phyloP scores from a whole-genome alignment of 2,329 filamentous ascomycete species.

The Alternaria novae-zelandiae region DNA sequence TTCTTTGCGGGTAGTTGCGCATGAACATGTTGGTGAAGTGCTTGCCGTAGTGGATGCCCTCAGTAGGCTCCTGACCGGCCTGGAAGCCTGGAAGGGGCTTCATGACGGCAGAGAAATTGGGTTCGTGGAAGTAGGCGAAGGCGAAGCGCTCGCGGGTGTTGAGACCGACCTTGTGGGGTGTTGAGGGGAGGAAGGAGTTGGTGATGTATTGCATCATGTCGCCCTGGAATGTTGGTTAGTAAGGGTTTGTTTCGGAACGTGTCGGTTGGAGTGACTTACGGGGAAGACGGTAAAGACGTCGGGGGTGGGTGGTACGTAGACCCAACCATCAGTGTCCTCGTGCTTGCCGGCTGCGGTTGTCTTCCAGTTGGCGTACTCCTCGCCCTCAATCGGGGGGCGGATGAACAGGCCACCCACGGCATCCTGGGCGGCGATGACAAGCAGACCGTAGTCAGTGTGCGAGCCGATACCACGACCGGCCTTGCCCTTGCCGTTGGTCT shows the following conservation, averaged over 20 bases:
- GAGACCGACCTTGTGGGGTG: constrained; percentile 14
- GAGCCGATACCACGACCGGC: constrained; percentile 59
- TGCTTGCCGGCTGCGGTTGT: constrained; percentile 53
- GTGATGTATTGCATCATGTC: constrained; percentile 19
- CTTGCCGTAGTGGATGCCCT: constrained; percentile 12
- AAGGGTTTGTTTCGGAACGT: neutral
- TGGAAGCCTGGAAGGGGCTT: constrained; percentile 9
- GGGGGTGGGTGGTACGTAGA: constrained; percentile 55
- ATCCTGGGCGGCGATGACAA: constrained; percentile 59
- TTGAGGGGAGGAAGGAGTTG: constrained; percentile 12
- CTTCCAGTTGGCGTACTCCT: constrained; percentile 56
- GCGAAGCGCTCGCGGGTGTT: constrained; percentile 15
- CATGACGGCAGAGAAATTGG: constrained; percentile 14
- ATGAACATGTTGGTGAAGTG: constrained; percentile 18
- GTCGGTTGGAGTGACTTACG: neutral
- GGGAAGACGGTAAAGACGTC: constrained; percentile 60
- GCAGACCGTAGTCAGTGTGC: constrained; percentile 60
- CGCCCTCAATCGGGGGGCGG: constrained; percentile 51
- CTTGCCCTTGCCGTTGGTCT: constrained; percentile 58
- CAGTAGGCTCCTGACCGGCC: constrained; percentile 1
- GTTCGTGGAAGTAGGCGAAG: constrained; percentile 15
- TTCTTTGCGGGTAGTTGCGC: constrained; percentile 12
- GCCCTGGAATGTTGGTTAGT: neutral
- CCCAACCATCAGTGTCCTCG: constrained; percentile 56
- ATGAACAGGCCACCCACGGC: constrained; percentile 60